Base-by-base conservation (phyloP, 805 yeast genomes). In the Saccharomycopsis amapae region DNA sequence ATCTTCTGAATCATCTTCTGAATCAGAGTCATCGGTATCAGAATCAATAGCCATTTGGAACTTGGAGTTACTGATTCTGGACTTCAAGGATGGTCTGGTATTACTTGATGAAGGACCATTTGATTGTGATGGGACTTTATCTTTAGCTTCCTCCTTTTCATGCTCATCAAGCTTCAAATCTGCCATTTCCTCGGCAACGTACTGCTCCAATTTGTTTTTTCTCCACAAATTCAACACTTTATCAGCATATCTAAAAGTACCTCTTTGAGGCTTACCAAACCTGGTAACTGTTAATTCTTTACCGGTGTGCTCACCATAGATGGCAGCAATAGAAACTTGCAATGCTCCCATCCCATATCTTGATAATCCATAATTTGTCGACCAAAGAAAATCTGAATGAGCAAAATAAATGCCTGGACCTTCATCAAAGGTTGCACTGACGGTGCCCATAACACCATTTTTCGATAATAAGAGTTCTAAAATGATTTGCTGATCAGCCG, bases 281-380 rank as follows among this genome's bases (percentile, higher is more conserved):
- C 94, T 70, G 42, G 83, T 84, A 38, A 84, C 89, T 58, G 79
- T 77, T 55, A 87, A 70, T 55, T 84, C 89, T 53, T 72, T 73
- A 48, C 95, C 95, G 2, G 96, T 85, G 58, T 82, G 87, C 57
- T 85, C 94, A 60, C 80, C 75, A 65, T 79, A 87, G 48, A 87
- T 69, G 0, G 95, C 93, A 46, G 89, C 88, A 58, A 86, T 79
- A 18, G 94, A 82, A 33, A 85, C 88, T 62, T 86, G 95, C 53
- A 87, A 70, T 3, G 96, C 96, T 49, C 96, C 96, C 94, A 87
- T 88, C 51, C 96, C 96, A 60, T 87, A 85, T 60, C 96, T 72
- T 15, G 87, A 78, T 51, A 84, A 69, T 55, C 76, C 77, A 60
- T 84, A 86, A 63, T 86, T 84, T 3, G 96, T 85, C 10, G 95